Evolutionary conservation across 352 stramenopile species (phyloP).

Genomic region (Pythium volutum): DNA sequence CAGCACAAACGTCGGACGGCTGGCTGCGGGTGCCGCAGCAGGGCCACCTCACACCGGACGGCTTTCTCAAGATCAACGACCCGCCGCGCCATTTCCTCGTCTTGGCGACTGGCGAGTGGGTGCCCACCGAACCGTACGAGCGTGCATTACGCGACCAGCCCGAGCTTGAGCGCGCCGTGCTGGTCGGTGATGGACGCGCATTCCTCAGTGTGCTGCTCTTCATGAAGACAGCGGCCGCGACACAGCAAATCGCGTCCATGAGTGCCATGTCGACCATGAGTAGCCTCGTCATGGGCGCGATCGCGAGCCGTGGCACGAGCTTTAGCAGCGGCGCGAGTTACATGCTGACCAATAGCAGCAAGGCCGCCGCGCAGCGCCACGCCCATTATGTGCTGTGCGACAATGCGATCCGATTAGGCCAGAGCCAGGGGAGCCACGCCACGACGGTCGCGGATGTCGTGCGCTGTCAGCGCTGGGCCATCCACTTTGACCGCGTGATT

Average conservation of each 20-base stretch:
- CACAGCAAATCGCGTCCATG: slow-evolving; percentile 4
- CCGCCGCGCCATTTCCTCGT: slow-evolving; percentile 62
- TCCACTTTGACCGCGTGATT: slow-evolving; percentile 69
- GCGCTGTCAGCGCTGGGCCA: slow-evolving; percentile 65
- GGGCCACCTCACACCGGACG: slow-evolving; percentile 62
- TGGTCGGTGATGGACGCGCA: slow-evolving; percentile 62
- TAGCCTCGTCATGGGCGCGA: not conserved
- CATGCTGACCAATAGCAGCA: not conserved
- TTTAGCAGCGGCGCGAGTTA: slow-evolving; percentile 21
- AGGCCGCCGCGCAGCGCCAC: not conserved
- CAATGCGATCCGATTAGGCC: slow-evolving; percentile 32
- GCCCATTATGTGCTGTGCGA: slow-evolving; percentile 34
- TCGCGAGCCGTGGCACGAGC: slow-evolving; percentile 13
- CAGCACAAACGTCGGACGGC: slow-evolving; percentile 30
- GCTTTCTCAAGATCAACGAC: slow-evolving; percentile 73
- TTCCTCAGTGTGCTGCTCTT: slow-evolving; percentile 81
- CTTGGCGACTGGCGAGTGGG: slow-evolving; percentile 70
- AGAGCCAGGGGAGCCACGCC: slow-evolving; percentile 23
- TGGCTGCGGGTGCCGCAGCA: slow-evolving; percentile 58
- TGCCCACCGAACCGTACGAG: slow-evolving; percentile 66
- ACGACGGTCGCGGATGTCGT: slow-evolving; percentile 62
- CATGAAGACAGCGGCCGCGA: slow-evolving; percentile 47
- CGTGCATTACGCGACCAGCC: slow-evolving; percentile 44
- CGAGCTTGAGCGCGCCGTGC: slow-evolving; percentile 60
- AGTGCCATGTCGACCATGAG: not conserved